A percentile compares a stretch with the other conserved stretches of the same genome.
Conservation (phyloP, 2,329 filamentous ascomycete species). For the Cladophialophora chaetospira region DNA sequence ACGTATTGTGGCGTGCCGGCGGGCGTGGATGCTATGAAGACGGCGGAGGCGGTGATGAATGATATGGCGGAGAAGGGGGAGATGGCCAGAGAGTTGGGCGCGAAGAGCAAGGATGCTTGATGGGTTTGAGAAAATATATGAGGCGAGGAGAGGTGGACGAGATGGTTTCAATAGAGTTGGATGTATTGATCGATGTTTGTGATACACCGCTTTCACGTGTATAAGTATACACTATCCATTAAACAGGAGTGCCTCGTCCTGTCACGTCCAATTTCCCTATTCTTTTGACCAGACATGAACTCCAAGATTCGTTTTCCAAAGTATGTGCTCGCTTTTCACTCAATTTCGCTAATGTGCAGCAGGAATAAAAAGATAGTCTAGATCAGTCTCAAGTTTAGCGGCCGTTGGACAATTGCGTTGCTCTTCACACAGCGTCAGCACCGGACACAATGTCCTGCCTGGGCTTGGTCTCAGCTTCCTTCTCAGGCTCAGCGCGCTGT, state of each 20-base stretch:
- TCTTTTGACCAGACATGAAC: too few species aligned
- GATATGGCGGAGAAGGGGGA: constrained; percentile 35
- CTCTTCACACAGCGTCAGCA: constrained; percentile 20
- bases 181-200: too few species aligned
- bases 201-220: too few species aligned
- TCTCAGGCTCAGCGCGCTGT: constrained; percentile 54
- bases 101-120: constrained; percentile 29
- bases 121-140: neutral
- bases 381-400: neutral
- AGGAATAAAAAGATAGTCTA: neutral
- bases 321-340: neutral
- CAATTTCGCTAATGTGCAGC: constrained; percentile 18
- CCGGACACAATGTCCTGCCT: neutral
- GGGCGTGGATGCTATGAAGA: constrained; percentile 45
- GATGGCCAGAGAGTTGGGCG: constrained; percentile 30
- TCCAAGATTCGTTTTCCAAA: too few species aligned
- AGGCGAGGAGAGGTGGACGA: neutral
- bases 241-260: too few species aligned
- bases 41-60: constrained; percentile 36
- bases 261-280: too few species aligned
- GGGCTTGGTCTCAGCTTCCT: constrained; percentile 35
- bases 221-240: too few species aligned
- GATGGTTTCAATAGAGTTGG: neutral
- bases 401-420: neutral
- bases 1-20: constrained; percentile 50